Percentiles rank a stretch among this genome's conserved stretches.
Evolutionary conservation across 1,284 basidiomycete species (phyloP).

Genomic region (Stygiomarasmius scandens): DNA sequence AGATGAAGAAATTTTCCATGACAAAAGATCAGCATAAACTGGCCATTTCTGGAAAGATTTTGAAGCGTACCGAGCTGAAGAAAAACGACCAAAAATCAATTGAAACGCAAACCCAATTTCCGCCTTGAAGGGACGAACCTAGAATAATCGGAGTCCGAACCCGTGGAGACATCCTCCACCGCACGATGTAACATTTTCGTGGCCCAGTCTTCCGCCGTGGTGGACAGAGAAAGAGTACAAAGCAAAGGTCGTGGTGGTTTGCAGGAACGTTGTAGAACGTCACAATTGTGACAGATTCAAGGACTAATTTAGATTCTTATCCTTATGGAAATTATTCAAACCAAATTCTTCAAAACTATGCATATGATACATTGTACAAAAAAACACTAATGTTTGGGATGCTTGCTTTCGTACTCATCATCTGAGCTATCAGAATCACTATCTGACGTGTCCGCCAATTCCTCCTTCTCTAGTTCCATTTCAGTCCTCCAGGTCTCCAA

Average conservation of each 20-base stretch:
- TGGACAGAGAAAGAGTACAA: not conserved
- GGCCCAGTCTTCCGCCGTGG: not conserved
- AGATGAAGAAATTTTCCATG: not conserved
- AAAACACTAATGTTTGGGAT: too few species aligned
- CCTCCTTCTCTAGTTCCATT: slow-evolving; percentile 2
- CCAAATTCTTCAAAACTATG: too few species aligned
- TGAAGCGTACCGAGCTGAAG: slow-evolving; percentile 44
- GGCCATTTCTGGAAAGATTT: not conserved
- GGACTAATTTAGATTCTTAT: too few species aligned
- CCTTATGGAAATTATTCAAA: too few species aligned
- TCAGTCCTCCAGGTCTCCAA: not conserved
- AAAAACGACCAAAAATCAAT: slow-evolving; percentile 18
- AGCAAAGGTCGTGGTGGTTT: too few species aligned
- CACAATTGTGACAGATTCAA: too few species aligned
- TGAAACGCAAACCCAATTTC: not conserved
- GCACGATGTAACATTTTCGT: slow-evolving; percentile 17
- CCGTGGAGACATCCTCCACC: slow-evolving; percentile 87
- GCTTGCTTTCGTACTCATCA: too few species aligned
- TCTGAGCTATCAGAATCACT: not conserved
- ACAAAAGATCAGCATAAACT: slow-evolving; percentile 1
- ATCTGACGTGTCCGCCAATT: not conserved
- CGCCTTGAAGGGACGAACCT: slow-evolving; percentile 52
- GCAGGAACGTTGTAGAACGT: too few species aligned
- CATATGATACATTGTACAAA: too few species aligned
- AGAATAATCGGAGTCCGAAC: slow-evolving; percentile 88